Evolutionary conservation across 768 basidiomycete genomes (phyloP), one percentile per base, ranked within the genome.

Genomic region (Trametes maxima): DNA sequence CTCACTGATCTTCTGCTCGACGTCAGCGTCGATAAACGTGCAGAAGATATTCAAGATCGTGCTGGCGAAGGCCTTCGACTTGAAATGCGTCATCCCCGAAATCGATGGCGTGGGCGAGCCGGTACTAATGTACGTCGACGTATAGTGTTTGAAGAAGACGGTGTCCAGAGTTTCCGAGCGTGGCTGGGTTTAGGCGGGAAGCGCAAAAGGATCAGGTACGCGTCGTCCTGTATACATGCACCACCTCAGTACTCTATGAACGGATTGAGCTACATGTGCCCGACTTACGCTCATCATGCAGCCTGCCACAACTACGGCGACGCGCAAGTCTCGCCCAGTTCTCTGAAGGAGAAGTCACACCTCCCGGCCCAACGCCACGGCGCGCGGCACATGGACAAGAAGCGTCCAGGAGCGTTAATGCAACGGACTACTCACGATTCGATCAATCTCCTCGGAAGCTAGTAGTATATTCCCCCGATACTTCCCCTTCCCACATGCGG

Each of bases 41-140:
- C 97, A 99, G 81, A 99, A 99, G 82, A 96, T 96, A 67, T 96
- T 96, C 86, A 95, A 97, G 81, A 97, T 97, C 75, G 94, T 96
- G 46, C 84, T 96, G 51, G 92, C 94, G 49, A 96, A 98, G 72
- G 95, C 95, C 35, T 98, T 98, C 70, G 97, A 98, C 77, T 85
- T 98, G 67, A 98, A 98, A 84, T 98, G 95, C 72, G 94, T 95
- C 68, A 95, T 98, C 68, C 95, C 95, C 25, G 96, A 98, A 79
- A 97, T 98, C 66, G 93, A 95, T 73, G 92, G 94, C 48, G 92
- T 95, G 25, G 97, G 96, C 56, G 95, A 98, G 74, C 97, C 97
- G 25, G 83, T 98, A 68, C 79, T 98, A 70, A 85, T 98, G 65
- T 98, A 97, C 77, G 87, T 97, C 72, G 94, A 93, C 75, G 86